phyloP scores from a whole-genome alignment of 2,329 filamentous ascomycete genomes.

The Colletotrichum australisinense region DNA sequence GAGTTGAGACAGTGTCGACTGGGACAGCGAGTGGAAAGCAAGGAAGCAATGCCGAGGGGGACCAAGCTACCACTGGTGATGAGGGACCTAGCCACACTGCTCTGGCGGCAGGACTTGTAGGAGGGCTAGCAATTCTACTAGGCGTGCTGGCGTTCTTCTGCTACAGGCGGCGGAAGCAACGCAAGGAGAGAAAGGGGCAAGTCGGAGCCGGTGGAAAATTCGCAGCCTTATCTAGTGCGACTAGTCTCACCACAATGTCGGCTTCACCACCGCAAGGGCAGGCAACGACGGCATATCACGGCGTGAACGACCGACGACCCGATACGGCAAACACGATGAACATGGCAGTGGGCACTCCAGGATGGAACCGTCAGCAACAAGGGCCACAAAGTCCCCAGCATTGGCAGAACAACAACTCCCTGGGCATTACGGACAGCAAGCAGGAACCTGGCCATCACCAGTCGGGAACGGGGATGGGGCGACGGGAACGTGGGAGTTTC shows the following conservation, averaged over 20 bases:
- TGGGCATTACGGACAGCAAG: constrained; percentile 1
- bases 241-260: constrained; percentile 31
- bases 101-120: constrained; percentile 18
- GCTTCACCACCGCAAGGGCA: constrained; percentile 15
- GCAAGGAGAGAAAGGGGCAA: background rate
- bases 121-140: background rate
- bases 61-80: background rate
- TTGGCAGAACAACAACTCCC: constrained; percentile 20
- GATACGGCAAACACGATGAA: constrained; percentile 6
- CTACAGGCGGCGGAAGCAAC: constrained; percentile 20
- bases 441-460: constrained; percentile 27
- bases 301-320: background rate
- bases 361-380: constrained; percentile 19
- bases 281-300: constrained; percentile 16
- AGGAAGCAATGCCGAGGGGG: background rate
- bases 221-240: constrained; percentile 27
- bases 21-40: constrained; percentile 9
- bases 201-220: constrained; percentile 23
- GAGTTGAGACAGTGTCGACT: constrained; percentile 17
- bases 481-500: constrained; percentile 24
- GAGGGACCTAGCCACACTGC: background rate
- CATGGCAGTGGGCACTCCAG: constrained; percentile 3
- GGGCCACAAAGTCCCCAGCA: constrained; percentile 15
- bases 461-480: constrained; percentile 6
- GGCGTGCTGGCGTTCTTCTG: constrained; percentile 20